A percentile compares a stretch with the other conserved stretches of the same genome.
phyloP scores from a whole-genome alignment of 768 basidiomycete genomes.

The Vararia minispora region DNA sequence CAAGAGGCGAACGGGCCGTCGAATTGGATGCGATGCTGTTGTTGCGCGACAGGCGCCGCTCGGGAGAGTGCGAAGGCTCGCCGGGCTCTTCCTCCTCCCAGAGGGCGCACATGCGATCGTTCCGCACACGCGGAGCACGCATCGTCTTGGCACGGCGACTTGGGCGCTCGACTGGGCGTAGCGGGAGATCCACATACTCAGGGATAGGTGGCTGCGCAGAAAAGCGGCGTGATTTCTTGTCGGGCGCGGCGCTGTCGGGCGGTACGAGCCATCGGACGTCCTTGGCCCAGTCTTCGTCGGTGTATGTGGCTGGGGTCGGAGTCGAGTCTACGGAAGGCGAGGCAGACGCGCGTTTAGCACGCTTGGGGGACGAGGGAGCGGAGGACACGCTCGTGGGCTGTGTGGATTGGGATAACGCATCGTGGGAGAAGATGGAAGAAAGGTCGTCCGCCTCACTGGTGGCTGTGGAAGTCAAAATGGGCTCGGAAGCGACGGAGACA shows the following conservation, averaged over 20 bases:
- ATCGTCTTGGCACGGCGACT: conserved; percentile 13
- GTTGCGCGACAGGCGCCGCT: neutral
- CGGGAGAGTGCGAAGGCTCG: conserved; percentile 16
- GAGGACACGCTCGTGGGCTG: too few relatives aligned
- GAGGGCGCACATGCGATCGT: conserved; percentile 25
- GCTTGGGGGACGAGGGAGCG: too few relatives aligned
- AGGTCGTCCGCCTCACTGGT: conserved; percentile 10
- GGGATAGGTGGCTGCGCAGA: conserved; percentile 4
- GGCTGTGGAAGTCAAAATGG: conserved; percentile 11
- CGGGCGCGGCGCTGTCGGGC: conserved; percentile 16
- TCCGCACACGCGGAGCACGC: conserved; percentile 5
- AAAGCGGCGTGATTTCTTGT: conserved; percentile 4
- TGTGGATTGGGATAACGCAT: neutral
- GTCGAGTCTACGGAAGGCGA: conserved; percentile 1
- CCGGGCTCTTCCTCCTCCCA: conserved; percentile 28
- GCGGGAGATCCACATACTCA: neutral
- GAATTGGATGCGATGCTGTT: conserved; percentile 4
- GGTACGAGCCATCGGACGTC: conserved; percentile 55
- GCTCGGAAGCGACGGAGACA: conserved; percentile 2
- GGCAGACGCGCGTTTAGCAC: conserved; percentile 1
- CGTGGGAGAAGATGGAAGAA: neutral
- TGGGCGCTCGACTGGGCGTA: neutral
- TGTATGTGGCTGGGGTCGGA: conserved; percentile 21
- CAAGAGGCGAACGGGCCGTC: conserved; percentile 3
- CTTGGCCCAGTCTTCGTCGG: conserved; percentile 54